Evolutionary conservation across 257 asterid genomes (phyloP), one percentile per base, ranked within the genome.

Genomic region (Solanum medicagineum): DNA sequence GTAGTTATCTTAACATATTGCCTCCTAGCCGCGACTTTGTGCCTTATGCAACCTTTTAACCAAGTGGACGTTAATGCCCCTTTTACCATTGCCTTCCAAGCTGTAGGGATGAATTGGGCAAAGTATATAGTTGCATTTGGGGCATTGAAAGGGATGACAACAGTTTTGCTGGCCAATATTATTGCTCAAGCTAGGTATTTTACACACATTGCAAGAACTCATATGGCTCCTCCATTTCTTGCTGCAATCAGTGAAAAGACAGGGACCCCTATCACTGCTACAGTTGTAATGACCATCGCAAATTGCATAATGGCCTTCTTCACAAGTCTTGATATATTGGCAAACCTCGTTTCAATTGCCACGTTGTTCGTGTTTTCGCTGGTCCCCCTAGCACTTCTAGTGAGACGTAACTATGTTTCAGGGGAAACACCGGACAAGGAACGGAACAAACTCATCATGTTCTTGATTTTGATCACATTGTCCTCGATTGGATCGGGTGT

Each of bases 61-160:
- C 80, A 85, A 69, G 83, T 89, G 29, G 90, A 87, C 24, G 60
- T 85, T 4, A 66, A 89, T 55, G 91, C 91, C 20, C 88, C 91
- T 49, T 89, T 85, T 47, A 70, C 88, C 20, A 54, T 87, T 22
- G 90, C 90, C 40, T 89, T 89, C 59, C 74, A 87, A 84, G 85
- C 88, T 53, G 88, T 80, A 53, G 90, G 91, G 47, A 85, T 87
- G 88, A 83, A 83, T 19, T 89, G 91, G 90, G 90, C 90, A 40
- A 89, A 89, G 75, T 87, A 80, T 60, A 77, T 89, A 45, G 91
- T 89, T 20, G 90, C 91, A 45, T 84, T 85, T 16, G 91, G 91
- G 32, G 91, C 91, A 69, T 85, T 89, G 40, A 89, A 89, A 69
- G 88, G 90, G 44, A 87, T 89, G 91, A 89, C 91, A 84, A 85